Percentiles rank a stretch among this genome's conserved stretches.
phyloP scores from a whole-genome alignment of 2,329 filamentous ascomycete species.

The Lasiodiplodia sp. region DNA sequence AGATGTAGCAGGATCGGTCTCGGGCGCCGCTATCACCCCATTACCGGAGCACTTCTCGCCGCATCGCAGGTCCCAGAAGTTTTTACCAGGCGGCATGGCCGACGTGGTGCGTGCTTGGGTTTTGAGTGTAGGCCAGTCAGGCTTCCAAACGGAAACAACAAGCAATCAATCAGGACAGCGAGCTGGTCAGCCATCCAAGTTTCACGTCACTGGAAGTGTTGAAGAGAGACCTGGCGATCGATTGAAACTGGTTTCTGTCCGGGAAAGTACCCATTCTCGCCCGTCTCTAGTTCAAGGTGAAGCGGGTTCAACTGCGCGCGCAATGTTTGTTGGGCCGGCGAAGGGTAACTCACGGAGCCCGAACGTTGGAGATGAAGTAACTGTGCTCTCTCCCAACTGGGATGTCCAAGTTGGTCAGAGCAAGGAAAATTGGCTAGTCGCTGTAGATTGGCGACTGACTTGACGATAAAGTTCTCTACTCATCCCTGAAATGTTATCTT shows the following conservation, averaged over 20 bases:
- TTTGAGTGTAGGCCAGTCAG: slow-evolving; percentile 47
- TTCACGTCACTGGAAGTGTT: slow-evolving; percentile 31
- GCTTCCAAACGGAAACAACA: neutral
- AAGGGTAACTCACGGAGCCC: slow-evolving; percentile 36
- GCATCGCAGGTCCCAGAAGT: slow-evolving; percentile 58
- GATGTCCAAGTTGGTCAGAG: slow-evolving; percentile 43
- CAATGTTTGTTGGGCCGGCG: slow-evolving; percentile 42
- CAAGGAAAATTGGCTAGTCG: slow-evolving; percentile 47
- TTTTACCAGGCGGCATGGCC: slow-evolving; percentile 58
- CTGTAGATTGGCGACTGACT: slow-evolving; percentile 50
- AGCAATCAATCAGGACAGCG: neutral
- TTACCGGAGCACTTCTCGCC: slow-evolving; percentile 63
- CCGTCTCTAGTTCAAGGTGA: slow-evolving; percentile 23
- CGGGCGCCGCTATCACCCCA: slow-evolving; percentile 36
- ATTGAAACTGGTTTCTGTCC: slow-evolving; percentile 16
- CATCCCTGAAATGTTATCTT: neutral
- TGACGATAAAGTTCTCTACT: neutral
- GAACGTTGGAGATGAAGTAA: slow-evolving; percentile 42
- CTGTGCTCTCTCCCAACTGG: slow-evolving; percentile 51
- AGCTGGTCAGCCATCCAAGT: neutral
- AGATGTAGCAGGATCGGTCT: neutral
- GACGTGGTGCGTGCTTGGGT: slow-evolving; percentile 60
- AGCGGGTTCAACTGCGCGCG: slow-evolving; percentile 1
- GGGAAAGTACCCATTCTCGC: neutral
- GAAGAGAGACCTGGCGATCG: slow-evolving; percentile 11